phyloP scores from a whole-genome alignment of 208 protist species.

The Wallacemonas sp. region DNA sequence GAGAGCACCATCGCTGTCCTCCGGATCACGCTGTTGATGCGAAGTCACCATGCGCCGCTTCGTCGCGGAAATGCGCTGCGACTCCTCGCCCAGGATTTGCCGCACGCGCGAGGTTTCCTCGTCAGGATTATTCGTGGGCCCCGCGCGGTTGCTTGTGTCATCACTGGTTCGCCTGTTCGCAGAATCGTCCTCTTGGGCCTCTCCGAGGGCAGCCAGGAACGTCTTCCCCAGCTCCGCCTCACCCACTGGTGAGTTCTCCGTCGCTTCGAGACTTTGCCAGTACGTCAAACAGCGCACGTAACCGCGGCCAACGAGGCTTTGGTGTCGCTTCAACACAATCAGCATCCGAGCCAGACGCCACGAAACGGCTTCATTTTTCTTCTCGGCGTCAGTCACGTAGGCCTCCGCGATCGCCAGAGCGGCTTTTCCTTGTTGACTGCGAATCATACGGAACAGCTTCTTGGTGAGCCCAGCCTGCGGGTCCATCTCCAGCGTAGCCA shows the following conservation, averaged over 20 bases:
- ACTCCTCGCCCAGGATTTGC: conserved; percentile 5
- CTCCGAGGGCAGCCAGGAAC: neutral
- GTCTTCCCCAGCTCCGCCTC: neutral
- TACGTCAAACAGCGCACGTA: conserved; percentile 29
- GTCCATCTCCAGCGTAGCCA: conserved; percentile 5
- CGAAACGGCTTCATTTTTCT: conserved; percentile 12
- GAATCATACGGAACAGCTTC: conserved; percentile 44
- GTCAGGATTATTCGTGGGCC: neutral
- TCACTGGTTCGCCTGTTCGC: neutral
- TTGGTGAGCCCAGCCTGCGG: conserved; percentile 22
- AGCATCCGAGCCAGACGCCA: conserved; percentile 37
- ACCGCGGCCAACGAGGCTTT: conserved; percentile 28
- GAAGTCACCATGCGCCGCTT: conserved; percentile 7
- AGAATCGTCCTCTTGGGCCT: neutral
- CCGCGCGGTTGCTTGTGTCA: neutral
- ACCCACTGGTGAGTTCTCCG: neutral
- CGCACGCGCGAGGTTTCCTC: conserved; percentile 8
- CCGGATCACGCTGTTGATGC: neutral
- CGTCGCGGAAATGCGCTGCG: conserved; percentile 10
- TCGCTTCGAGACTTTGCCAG: conserved; percentile 41
- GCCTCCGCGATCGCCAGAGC: conserved; percentile 21
- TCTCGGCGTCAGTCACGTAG: conserved; percentile 15
- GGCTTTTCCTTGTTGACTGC: conserved; percentile 30
- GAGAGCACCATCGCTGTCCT: conserved; percentile 27
- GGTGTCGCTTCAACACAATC: conserved; percentile 24